A percentile compares a stretch with the other conserved stretches of the same genome.
These are phyloP conservation scores for Davidsoniella neocaledoniae DNA, from an alignment of 2,329 filamentous ascomycete genomes.

Conservation along the genomic window DNA sequence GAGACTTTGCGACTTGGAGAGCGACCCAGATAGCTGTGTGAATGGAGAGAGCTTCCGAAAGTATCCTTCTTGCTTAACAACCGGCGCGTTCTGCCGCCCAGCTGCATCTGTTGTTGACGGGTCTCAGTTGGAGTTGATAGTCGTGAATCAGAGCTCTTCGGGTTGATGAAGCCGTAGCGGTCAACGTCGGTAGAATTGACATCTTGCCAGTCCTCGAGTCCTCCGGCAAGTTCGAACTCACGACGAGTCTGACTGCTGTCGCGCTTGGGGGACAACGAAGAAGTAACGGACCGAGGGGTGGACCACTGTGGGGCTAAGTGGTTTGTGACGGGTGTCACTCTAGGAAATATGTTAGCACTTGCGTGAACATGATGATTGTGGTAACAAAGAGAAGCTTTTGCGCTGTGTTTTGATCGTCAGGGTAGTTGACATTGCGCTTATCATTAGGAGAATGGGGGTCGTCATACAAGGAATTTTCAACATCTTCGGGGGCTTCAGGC, in stretches of 20 bases:
- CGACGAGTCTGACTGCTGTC: constrained; percentile 25
- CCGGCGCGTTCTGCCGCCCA: constrained; percentile 21
- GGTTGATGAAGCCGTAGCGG: constrained; percentile 50
- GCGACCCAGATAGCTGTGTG: constrained; percentile 20
- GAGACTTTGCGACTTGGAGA: constrained; percentile 38
- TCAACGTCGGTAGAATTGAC: constrained; percentile 44
- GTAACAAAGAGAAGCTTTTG: constrained; percentile 1
- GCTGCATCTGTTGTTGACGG: constrained; percentile 10
- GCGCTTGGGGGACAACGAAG: constrained; percentile 22
- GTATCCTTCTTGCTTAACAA: constrained; percentile 23
- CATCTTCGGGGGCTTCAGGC: constrained; percentile 34
- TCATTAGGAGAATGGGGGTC: neutral
- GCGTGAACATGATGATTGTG: neutral
- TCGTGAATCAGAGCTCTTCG: constrained; percentile 21
- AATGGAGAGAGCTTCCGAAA: constrained; percentile 15
- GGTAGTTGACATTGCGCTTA: neutral
- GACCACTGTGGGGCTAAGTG: constrained; percentile 20
- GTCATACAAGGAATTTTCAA: constrained; percentile 19
- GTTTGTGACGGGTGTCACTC: constrained; percentile 8
- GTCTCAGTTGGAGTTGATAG: constrained; percentile 24
- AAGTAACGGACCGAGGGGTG: constrained; percentile 27
- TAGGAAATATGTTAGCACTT: constrained; percentile 15
- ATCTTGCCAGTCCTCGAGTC: constrained; percentile 52
- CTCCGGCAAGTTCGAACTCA: constrained; percentile 36
- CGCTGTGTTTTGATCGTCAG: neutral